Base-by-base conservation (phyloP, 495 filamentous ascomycete species). In the Neurospora tetraspora region DNA sequence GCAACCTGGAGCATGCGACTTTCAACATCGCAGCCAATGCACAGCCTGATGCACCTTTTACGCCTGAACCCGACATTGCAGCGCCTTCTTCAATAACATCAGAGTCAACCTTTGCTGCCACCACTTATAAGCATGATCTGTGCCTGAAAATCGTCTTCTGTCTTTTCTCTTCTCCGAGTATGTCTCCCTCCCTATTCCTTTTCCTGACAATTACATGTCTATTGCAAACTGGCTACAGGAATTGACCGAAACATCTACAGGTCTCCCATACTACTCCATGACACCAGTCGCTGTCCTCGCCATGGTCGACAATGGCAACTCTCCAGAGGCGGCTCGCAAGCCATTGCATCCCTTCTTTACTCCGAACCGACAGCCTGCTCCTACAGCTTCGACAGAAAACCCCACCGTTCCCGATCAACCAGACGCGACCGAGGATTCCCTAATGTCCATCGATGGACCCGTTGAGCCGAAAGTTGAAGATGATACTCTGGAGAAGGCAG, bases 301-400 rank as follows among this genome's bases (percentile, higher is more conserved):
- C 18, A 81, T 81, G 80, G 69, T 74, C 65, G 76, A 76, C 5
- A 74, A 76, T 71, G 71, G 71, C 70, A 65, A 39, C 42, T 14
- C 72, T 16, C 68, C 71, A 37, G 74, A 68, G 31, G 53, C 72
- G 8, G 39, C 53, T 40, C 77, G 71, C 36, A 77, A 72, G 69
- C 77, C 78, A 7, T 31, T 81, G 59, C 80, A 81, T 61, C 80
- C 80, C 9, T 81, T 81, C 45, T 81, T 81, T 71, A 40, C 74
- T 1, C 73, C 70, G 23, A 76, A 71, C n/a, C 79, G 76, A n/a
- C 34, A 20, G 31, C 36, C 71, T 23, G 40, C 42, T 20, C 16
- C 65, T n/a, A 16, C 42, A 10, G 53, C 72, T 11, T 8, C 31
- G 5, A 6, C 38, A 47, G 70, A 72, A 74, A 4, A 20, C 14